phyloP scores from a whole-genome alignment of 2,329 filamentous ascomycete species.

The Alternaria dauci region DNA sequence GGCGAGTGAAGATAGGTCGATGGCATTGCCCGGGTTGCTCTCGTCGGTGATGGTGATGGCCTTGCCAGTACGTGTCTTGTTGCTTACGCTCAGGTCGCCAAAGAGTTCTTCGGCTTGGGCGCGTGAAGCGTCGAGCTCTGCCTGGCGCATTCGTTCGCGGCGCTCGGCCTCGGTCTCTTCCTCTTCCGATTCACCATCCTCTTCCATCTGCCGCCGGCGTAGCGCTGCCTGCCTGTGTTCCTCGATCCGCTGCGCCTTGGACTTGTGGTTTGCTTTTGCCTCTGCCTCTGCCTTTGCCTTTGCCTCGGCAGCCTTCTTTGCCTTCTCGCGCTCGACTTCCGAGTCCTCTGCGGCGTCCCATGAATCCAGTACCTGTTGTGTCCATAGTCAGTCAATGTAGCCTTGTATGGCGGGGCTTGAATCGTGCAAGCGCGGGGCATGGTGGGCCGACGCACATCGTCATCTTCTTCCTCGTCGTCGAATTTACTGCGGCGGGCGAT shows the following conservation, averaged over 20 bases:
- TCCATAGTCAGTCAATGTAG: conserved; percentile 29
- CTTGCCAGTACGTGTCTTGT: conserved; percentile 72
- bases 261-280: conserved; percentile 89
- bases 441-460: conserved; percentile 69
- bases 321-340: conserved; percentile 95
- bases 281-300: conserved; percentile 91
- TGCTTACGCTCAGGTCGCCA: conserved; percentile 74
- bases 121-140: conserved; percentile 88
- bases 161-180: conserved; percentile 77
- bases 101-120: conserved; percentile 92
- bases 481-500: conserved; percentile 72
- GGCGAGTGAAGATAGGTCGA: conserved; percentile 81
- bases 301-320: conserved; percentile 81
- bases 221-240: conserved; percentile 71
- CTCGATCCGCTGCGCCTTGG: conserved; percentile 83
- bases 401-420: conserved; percentile 27
- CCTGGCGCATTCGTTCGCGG: conserved; percentile 76
- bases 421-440: conserved; percentile 25
- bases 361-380: conserved; percentile 81
- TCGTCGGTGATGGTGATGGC: conserved; percentile 73
- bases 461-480: conserved; percentile 88
- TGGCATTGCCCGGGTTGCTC: conserved; percentile 76
- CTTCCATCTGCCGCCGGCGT: conserved; percentile 66
- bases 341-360: conserved; percentile 98
- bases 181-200: conserved; percentile 67